Percentiles rank a stretch among this genome's conserved stretches.
Evolutionary conservation across 805 yeast genomes (phyloP).

Genomic region (Wickerhamiella kurtzmanii): DNA sequence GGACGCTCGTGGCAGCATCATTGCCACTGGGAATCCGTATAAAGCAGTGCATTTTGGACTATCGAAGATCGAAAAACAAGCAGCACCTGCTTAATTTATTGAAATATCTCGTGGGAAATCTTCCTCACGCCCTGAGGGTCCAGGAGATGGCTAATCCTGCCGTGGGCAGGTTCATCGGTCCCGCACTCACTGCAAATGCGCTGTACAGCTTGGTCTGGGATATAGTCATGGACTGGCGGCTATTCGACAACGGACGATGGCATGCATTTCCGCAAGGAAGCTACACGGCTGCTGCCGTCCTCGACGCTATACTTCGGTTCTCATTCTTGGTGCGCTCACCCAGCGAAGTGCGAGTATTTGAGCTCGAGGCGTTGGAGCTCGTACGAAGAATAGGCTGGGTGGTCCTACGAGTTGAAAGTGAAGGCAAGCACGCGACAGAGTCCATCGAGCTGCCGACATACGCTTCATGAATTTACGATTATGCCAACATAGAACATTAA

Average conservation of each 20-base stretch:
- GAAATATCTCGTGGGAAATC: constrained; percentile 38
- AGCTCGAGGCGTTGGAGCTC: constrained; percentile 61
- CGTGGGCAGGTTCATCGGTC: constrained; percentile 19
- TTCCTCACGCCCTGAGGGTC: constrained; percentile 12
- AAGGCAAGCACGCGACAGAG: constrained; percentile 30
- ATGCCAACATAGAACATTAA: too few species aligned
- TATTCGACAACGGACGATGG: constrained; percentile 31
- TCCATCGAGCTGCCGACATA: constrained; percentile 11
- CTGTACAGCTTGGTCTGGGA: constrained; percentile 83
- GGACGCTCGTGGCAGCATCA: constrained; percentile 24
- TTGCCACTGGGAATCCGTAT: constrained; percentile 67
- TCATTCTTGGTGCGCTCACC: constrained; percentile 57
- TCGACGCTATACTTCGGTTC: constrained; percentile 58
- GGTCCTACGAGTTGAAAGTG: constrained; percentile 69
- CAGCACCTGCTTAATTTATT: constrained; percentile 56
- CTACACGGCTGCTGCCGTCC: constrained; percentile 43
- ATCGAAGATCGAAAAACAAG: constrained; percentile 33
- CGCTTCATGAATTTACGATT: not conserved
- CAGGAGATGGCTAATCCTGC: constrained; percentile 9
- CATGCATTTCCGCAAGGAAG: constrained; percentile 23
- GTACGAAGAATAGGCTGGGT: constrained; percentile 85
- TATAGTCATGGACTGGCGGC: constrained; percentile 75
- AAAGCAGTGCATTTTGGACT: constrained; percentile 71
- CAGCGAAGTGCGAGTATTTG: constrained; percentile 46
- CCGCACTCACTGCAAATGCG: constrained; percentile 49